Conservation (phyloP, 2,329 filamentous ascomycete genomes). For the Massarina eburnea region DNA sequence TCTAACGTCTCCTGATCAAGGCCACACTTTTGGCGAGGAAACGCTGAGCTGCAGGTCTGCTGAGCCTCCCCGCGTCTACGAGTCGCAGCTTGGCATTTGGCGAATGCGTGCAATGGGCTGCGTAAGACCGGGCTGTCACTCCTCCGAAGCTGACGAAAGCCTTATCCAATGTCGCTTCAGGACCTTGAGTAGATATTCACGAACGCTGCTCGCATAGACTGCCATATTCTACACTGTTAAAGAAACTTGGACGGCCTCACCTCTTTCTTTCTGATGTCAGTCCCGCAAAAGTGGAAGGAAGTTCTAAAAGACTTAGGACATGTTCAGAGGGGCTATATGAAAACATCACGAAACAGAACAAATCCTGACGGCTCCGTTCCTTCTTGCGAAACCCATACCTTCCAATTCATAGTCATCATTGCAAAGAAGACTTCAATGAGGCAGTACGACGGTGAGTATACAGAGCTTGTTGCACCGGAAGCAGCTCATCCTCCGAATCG, state of each 20-base stretch:
- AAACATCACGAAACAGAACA: too few species aligned
- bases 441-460: not conserved
- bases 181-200: not conserved
- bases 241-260: too few species aligned
- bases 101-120: conserved; percentile 27
- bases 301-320: too few species aligned
- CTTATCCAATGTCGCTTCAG: conserved; percentile 7
- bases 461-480: not conserved
- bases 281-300: too few species aligned
- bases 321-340: too few species aligned
- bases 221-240: not conserved
- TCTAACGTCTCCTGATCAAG: conserved; percentile 14
- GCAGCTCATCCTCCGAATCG: not conserved
- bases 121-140: conserved; percentile 33
- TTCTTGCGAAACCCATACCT: too few species aligned
- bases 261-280: too few species aligned
- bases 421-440: not conserved
- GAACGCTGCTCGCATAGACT: too few species aligned
- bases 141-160: conserved; percentile 32
- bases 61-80: conserved; percentile 14
- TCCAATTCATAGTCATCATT: too few species aligned
- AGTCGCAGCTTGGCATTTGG: conserved; percentile 12
- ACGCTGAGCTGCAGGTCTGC: conserved; percentile 26
- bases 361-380: too few species aligned
- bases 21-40: conserved; percentile 10